Conservation (phyloP, 2,329 filamentous ascomycete genomes). For the Fusarium sublunatum region DNA sequence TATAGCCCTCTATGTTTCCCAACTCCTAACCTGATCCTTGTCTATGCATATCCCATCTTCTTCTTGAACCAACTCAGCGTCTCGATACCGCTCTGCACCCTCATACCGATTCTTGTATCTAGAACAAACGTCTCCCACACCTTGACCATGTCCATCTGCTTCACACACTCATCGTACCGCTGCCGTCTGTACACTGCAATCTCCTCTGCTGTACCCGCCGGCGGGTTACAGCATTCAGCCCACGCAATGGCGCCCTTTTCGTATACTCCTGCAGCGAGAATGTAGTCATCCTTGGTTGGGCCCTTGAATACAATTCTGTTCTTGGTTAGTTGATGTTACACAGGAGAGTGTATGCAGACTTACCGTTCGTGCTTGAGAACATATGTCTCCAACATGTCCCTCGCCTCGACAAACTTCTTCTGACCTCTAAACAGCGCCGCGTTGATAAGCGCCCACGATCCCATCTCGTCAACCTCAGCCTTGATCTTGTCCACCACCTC, state of each 20-base stretch:
- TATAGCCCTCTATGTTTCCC: slow-evolving; percentile 31
- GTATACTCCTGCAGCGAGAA: slow-evolving; percentile 80
- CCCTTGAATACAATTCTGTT: slow-evolving; percentile 67
- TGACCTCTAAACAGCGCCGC: slow-evolving; percentile 74
- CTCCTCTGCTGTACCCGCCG: slow-evolving; percentile 47
- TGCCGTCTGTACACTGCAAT: slow-evolving; percentile 54
- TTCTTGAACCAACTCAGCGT: slow-evolving; percentile 68
- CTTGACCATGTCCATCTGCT: slow-evolving; percentile 73
- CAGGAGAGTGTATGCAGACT: slow-evolving; percentile 31
- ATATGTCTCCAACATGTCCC: slow-evolving; percentile 69
- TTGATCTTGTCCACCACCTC: slow-evolving; percentile 59
- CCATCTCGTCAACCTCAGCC: slow-evolving; percentile 68
- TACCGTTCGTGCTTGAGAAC: slow-evolving; percentile 74
- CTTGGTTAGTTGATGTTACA: slow-evolving; percentile 7
- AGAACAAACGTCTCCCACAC: slow-evolving; percentile 78
- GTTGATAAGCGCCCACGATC: slow-evolving; percentile 73
- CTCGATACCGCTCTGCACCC: slow-evolving; percentile 75
- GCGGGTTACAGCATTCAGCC: slow-evolving; percentile 69
- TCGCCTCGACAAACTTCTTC: slow-evolving; percentile 72
- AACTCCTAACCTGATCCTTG: slow-evolving; percentile 7
- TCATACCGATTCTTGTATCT: slow-evolving; percentile 79
- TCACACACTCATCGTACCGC: slow-evolving; percentile 70
- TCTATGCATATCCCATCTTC: slow-evolving; percentile 55
- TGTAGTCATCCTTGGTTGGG: slow-evolving; percentile 74
- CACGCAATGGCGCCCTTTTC: slow-evolving; percentile 87